Percentiles rank a stretch among this genome's conserved stretches.
These are phyloP conservation scores for Pseudocercospora crystallina DNA, from an alignment of 2,329 filamentous ascomycete genomes.

Conservation along the genomic window DNA sequence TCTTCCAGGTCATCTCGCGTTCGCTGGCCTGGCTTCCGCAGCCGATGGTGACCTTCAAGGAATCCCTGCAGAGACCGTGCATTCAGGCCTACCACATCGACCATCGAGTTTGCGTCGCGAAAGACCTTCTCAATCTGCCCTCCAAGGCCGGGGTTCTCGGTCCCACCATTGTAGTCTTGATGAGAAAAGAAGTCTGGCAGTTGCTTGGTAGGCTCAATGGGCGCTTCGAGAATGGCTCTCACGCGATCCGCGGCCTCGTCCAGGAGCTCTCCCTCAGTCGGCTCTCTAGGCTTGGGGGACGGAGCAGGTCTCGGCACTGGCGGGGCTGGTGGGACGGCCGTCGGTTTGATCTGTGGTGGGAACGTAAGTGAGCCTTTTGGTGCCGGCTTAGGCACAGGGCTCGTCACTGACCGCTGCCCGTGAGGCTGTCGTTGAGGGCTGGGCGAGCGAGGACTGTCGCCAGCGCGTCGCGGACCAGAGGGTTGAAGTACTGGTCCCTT, in stretches of 20 bases:
- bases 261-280: conserved; percentile 51
- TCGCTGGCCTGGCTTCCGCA: conserved; percentile 52
- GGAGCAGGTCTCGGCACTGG: conserved; percentile 33
- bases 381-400: conserved; percentile 37
- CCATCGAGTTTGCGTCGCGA: conserved; percentile 87
- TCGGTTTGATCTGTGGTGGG: conserved; percentile 31
- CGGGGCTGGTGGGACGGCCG: conserved; percentile 34
- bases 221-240: conserved; percentile 61
- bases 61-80: conserved; percentile 63
- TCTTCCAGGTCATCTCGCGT: conserved; percentile 61
- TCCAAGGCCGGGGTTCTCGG: conserved; percentile 43
- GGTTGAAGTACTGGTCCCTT: conserved; percentile 56
- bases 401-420: conserved; percentile 54
- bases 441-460: conserved; percentile 64
- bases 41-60: conserved; percentile 65
- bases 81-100: conserved; percentile 88
- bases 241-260: conserved; percentile 71
- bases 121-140: conserved; percentile 58
- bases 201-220: conserved; percentile 60
- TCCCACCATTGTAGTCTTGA: conserved; percentile 44
- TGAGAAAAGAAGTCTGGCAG: conserved; percentile 67
- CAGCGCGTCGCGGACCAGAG: conserved; percentile 34
- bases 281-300: conserved; percentile 37
- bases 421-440: conserved; percentile 53
- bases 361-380: conserved; percentile 13